Evolutionary conservation across 164 flowering plant genomes (phyloP), one percentile per base, ranked within the genome.

Genomic region (Protea cynaroides): DNA sequence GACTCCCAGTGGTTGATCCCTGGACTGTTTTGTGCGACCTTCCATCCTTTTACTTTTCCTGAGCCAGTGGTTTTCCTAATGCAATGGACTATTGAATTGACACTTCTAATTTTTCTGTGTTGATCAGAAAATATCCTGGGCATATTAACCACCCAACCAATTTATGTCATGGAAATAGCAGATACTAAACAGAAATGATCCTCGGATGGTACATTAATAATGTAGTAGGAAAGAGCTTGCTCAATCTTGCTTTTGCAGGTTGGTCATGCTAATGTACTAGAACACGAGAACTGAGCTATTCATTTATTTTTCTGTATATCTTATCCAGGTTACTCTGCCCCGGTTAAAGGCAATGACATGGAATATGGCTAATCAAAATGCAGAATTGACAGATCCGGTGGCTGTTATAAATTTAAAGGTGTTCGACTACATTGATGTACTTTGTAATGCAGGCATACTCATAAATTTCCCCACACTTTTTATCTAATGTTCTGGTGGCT

Each of bases 261-360:
- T 62, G 24, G 38, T 1, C 17, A 25, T 23, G 1, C 18, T 19
- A 12, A 43, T 22, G 52, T n/a, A 44, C 18, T 24, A 6, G 59
- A 21, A 10, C 15, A 9, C 15, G 21, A 19, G 23, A 22, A 18
- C 49, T 25, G 44, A 40, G 15, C 23, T 25, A 24, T 49, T 21
- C 15, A 18, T 29, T 29, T 21, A 65, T 21, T 54, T 70, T 6
- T 21, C 13, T 24, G 22, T 62, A 25, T 38, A 58, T 56, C n/a
- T 10, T 67, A 1, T 65, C 51, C 71, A 84, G 90, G 78, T 67
- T 62, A 72, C 52, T 40, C 56, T 79, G 47, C 93, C 89, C 7
- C 79, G 80, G 13, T 55, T 80, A 19, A 83, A 82, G 73, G 73
- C 83, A 67, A 82, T 86, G 87, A 81, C 88, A 55, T 83, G 83